These are phyloP conservation scores for Clavulina sp. DNA, from an alignment of 768 basidiomycete genomes.

Conservation along the genomic window DNA sequence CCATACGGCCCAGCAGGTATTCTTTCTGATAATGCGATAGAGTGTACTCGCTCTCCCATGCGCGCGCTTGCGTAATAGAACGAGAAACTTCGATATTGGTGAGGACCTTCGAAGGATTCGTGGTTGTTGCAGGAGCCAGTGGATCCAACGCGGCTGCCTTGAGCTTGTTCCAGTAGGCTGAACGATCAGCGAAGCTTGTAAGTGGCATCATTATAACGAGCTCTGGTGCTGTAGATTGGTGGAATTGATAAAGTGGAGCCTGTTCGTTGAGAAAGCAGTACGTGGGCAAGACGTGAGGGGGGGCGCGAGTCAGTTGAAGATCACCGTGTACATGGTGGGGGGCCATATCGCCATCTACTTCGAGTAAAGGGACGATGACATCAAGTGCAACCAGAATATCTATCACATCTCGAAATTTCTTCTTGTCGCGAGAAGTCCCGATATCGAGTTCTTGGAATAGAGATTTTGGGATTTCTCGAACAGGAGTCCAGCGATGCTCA, in stretches of 20 bases:
- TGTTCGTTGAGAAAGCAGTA: constrained; percentile 46
- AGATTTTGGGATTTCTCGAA: constrained; percentile 35
- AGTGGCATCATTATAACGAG: constrained; percentile 37
- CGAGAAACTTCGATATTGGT: too few relatives aligned
- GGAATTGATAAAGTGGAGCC: constrained; percentile 47
- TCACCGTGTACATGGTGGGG: constrained; percentile 30
- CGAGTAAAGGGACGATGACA: constrained; percentile 41
- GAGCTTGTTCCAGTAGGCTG: constrained; percentile 41
- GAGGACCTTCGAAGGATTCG: not conserved
- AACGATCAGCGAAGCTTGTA: constrained; percentile 23
- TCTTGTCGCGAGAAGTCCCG: constrained; percentile 38
- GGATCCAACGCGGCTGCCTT: constrained; percentile 25
- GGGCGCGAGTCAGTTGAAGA: constrained; percentile 28
- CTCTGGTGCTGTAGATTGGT: constrained; percentile 23
- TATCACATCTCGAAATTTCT: constrained; percentile 43
- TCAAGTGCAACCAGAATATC: constrained; percentile 38
- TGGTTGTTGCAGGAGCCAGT: not conserved
- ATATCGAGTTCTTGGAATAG: constrained; percentile 38
- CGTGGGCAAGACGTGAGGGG: constrained; percentile 19
- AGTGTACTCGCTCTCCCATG: too few relatives aligned
- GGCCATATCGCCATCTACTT: constrained; percentile 26
- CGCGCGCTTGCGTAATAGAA: too few relatives aligned
- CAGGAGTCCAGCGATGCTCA: constrained; percentile 29
- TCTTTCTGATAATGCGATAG: too few relatives aligned
- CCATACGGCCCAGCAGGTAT: not conserved